Base-by-base conservation (phyloP, 768 basidiomycete species). In the Lenzites betulinus region DNA sequence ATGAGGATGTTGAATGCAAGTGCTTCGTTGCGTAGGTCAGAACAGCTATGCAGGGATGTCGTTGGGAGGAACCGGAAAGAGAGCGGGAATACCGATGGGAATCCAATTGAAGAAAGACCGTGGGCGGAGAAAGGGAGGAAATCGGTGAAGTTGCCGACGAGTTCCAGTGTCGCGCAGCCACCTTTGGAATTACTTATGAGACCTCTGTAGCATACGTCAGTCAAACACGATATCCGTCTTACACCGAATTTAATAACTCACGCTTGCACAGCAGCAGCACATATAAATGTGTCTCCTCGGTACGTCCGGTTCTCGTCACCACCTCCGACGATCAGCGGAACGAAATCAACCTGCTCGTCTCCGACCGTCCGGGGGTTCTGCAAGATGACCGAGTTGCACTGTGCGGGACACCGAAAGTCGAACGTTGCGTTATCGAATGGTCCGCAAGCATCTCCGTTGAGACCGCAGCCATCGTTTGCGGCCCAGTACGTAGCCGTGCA, bases 251-350 rank as follows among this genome's bases (percentile, higher is more conserved):
- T 46, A 44, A 6, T 4, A 8, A 63, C 83, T 73, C 70, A 93
- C 87, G 86, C 84, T 77, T 94, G 92, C 41, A 87, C 78, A 41
- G 91, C 93, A 42, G 93, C 86, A 42, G 90, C 85, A 70, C 93
- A 95, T 38, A 94, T 83, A 70, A 94, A 95, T 57, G 81, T 86
- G 70, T 95, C 93, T 1, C 86, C 91, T 68, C 93, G 81, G 68
- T 94, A 95, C 4, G 92, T 93, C 41, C 70, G 69, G 48, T 85
- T 78, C 0, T 62, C 62, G 73, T 93, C 92, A 2, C 92, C 91
- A 18, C 93, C 93, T n/a, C 93, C 93, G 1, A 95, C 88, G 48
- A 95, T 79, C 23, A 94, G 77, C 7, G 92, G 91, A 22, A 83
- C 80, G 64, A 84, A 90, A 47, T 82, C 83, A 36, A 87, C 78